Percentiles rank a stretch among this genome's conserved stretches.
phyloP scores from a whole-genome alignment of 768 basidiomycete species.

The Lanmaoa rubissima region DNA sequence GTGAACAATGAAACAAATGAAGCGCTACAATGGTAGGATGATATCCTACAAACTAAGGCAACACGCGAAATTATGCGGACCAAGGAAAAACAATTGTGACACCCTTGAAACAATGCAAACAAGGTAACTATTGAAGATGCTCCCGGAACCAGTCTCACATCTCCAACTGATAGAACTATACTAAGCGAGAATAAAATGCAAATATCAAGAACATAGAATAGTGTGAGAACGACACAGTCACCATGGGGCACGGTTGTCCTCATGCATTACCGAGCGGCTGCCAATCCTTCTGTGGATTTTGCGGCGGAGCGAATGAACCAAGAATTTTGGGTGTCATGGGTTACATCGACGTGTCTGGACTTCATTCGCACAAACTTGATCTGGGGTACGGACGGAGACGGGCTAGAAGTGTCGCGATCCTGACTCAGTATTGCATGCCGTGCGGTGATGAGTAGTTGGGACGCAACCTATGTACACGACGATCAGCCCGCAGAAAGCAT shows the following conservation, averaged over 20 bases:
- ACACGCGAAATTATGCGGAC: too few species aligned
- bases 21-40: too few species aligned
- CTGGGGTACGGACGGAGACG: background rate
- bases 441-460: slow-evolving; percentile 18
- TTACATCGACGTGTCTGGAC: background rate
- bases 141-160: too few species aligned
- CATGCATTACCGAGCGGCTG: background rate
- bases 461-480: background rate
- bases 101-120: too few species aligned
- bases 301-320: background rate
- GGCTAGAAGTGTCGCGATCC: background rate
- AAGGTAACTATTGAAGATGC: too few species aligned
- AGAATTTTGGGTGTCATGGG: background rate
- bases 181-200: background rate
- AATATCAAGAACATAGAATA: background rate
- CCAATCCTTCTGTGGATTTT: background rate
- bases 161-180: background rate
- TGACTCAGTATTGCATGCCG: slow-evolving; percentile 10
- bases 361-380: background rate
- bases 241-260: background rate
- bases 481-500: background rate
- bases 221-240: too few species aligned
- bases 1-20: too few species aligned
- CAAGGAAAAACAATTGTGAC: too few species aligned
- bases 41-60: too few species aligned